Base-by-base conservation (phyloP, 2,329 filamentous ascomycete species). In the Epichloe brachyelytri region DNA sequence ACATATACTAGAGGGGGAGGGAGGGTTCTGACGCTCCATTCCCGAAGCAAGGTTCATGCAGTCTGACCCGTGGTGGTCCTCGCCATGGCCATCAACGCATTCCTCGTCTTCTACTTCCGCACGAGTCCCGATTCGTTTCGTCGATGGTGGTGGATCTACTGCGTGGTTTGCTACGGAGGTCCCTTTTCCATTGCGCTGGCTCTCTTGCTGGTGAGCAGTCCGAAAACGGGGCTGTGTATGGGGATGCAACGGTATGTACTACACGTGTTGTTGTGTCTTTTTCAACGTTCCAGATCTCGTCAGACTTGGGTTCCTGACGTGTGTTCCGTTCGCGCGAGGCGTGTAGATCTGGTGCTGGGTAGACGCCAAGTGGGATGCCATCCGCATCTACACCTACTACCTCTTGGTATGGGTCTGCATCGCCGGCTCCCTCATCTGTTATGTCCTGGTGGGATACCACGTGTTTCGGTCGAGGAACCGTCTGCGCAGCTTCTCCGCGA, bases 81-180 rank as follows among this genome's bases (percentile, higher is more conserved):
- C 50, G 84, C 84, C 56, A 91, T 93, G 86, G 85, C 86, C 3
- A 73, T 84, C 61, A 93, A 91, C 60, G 86, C 91, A 55, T 86
- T 85, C 59, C 74, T 90, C 48, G 78, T 81, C 53, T 81, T 81
- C 62, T 81, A 80, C 65, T 75, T 75, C 57, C 71, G 75, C n/a
- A 72, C 74, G 46, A 78, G 72, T 45, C 77, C 78, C 0, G 83
- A 82, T 7, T 82, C 85, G 48, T 88, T 89, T 60, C 75, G 78
- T n/a, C 76, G 77, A 45, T 85, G 85, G 63, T 77, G 83, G 60
- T 86, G 83, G 75, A 73, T 81, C 46, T 91, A 91, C 62, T 74
- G 82, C 38, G 48, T 82, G 1, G 68, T 82, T 45, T 88, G 85
- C 63, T 93, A 89, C 52, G 85, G 86, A 0, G 59, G 85, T 1